A percentile compares a stretch with the other conserved stretches of the same genome.
phyloP scores from a whole-genome alignment of 495 filamentous ascomycete species.

The Talaromyces adpressus region DNA sequence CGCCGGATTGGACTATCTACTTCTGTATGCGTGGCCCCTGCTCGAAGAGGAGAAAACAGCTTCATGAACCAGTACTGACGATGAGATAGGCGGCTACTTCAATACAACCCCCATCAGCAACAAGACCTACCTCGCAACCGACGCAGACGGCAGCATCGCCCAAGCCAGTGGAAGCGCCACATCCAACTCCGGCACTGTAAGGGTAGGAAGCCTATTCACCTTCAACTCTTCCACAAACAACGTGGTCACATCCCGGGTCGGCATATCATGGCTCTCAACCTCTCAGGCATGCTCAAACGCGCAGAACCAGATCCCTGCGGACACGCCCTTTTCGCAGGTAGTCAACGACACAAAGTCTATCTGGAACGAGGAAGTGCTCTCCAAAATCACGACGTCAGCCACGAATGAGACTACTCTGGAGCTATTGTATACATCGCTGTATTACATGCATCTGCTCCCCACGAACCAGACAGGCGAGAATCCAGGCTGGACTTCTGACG shows the following conservation, averaged over 20 bases:
- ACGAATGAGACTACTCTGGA: constrained; percentile 47
- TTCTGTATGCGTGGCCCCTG: constrained; percentile 55
- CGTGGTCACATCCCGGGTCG: constrained; percentile 54
- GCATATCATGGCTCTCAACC: constrained; percentile 62
- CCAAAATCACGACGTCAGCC: constrained; percentile 52
- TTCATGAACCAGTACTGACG: too few species aligned
- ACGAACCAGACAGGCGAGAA: constrained; percentile 70
- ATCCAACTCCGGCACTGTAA: constrained; percentile 20
- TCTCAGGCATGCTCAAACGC: constrained; percentile 56
- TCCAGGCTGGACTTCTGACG: constrained; percentile 54
- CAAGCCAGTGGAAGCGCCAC: constrained; percentile 19
- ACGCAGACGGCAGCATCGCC: constrained; percentile 21
- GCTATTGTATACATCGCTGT: constrained; percentile 59
- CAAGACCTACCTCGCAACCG: constrained; percentile 23
- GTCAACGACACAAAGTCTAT: constrained; percentile 38
- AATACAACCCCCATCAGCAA: constrained; percentile 33
- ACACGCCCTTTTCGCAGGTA: constrained; percentile 37
- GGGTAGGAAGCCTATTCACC: constrained; percentile 30
- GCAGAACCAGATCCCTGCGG: constrained; percentile 48
- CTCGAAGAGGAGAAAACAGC: too few species aligned
- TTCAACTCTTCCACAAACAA: constrained; percentile 16
- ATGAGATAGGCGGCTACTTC: constrained; percentile 47
- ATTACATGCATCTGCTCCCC: constrained; percentile 63
- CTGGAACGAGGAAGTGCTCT: constrained; percentile 58
- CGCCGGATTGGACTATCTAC: constrained; percentile 56